phyloP scores from a whole-genome alignment of 805 yeast species.

The Sporopachydermia lactativora region DNA sequence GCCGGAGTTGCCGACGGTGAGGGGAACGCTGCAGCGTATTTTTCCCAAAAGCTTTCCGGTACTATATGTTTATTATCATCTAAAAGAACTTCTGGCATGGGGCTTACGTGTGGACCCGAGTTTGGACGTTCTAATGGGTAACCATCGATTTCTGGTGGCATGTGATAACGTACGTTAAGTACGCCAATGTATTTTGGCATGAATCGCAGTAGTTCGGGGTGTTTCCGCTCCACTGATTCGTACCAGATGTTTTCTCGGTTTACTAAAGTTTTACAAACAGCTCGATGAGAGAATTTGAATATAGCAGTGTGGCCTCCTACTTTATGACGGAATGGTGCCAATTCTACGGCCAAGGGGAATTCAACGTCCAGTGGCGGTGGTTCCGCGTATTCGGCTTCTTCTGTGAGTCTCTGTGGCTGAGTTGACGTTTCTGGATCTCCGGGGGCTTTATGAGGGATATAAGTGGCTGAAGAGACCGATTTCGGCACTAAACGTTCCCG shows the following conservation, averaged over 20 bases:
- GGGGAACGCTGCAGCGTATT: constrained; percentile 35
- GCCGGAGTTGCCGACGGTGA: constrained; percentile 22
- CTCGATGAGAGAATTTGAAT: constrained; percentile 78
- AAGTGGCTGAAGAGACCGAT: constrained; percentile 18
- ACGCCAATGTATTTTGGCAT: constrained; percentile 96
- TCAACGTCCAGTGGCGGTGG: constrained; percentile 10
- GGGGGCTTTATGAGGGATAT: constrained; percentile 16
- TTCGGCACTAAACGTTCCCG: constrained; percentile 5
- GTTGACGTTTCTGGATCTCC: not conserved
- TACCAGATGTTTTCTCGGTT: constrained; percentile 87
- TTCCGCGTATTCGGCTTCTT: not conserved
- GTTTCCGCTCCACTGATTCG: constrained; percentile 70
- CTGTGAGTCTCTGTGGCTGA: not conserved
- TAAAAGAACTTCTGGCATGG: constrained; percentile 69
- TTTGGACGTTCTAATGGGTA: no score
- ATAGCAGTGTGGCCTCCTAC: constrained; percentile 99
- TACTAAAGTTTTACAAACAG: constrained; percentile 87
- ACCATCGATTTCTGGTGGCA: not conserved
- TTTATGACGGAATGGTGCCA: constrained; percentile 81
- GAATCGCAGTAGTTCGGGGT: constrained; percentile 61
- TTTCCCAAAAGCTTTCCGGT: constrained; percentile 64
- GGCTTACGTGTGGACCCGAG: not conserved
- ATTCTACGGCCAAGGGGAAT: constrained; percentile 70
- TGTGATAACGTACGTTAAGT: constrained; percentile 66
- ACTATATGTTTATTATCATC: constrained; percentile 89